These are phyloP conservation scores for Sphaerostilbella broomeana DNA, from an alignment of 2,329 filamentous ascomycete species.

Conservation along the genomic window DNA sequence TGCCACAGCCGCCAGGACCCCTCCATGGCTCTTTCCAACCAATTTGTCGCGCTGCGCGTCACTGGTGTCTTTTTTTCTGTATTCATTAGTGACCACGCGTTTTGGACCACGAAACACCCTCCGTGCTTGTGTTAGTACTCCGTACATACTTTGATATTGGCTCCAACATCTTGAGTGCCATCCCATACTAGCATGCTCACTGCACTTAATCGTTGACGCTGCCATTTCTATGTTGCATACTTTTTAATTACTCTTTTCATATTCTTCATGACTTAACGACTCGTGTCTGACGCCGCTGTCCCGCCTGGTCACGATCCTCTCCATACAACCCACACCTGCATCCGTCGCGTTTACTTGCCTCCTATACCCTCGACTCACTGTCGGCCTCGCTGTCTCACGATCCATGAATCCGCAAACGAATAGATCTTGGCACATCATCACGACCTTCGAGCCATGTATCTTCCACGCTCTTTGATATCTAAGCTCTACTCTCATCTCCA, in stretches of 20 bases:
- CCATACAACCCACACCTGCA: slow-evolving; percentile 1
- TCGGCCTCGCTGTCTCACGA: slow-evolving; percentile 10
- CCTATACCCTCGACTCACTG: slow-evolving; percentile 2
- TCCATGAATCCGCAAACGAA: slow-evolving; percentile 21
- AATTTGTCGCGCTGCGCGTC: slow-evolving; percentile 13
- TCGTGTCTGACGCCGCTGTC: slow-evolving; percentile 9
- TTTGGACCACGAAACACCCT: slow-evolving; percentile 10
- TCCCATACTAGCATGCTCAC: neutral
- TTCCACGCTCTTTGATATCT: slow-evolving; percentile 80
- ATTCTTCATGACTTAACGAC: slow-evolving; percentile 7
- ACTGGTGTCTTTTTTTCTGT: slow-evolving; percentile 6
- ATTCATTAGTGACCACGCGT: slow-evolving; percentile 9
- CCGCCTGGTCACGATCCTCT: slow-evolving; percentile 6
- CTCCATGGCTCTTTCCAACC: slow-evolving; percentile 12
- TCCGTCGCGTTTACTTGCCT: slow-evolving; percentile 8
- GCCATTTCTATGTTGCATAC: slow-evolving; percentile 12
- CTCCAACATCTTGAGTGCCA: slow-evolving; percentile 1
- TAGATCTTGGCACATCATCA: slow-evolving; percentile 24
- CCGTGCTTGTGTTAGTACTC: no score
- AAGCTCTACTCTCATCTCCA: slow-evolving; percentile 89
- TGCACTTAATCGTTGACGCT: slow-evolving; percentile 4
- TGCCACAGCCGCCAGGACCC: slow-evolving; percentile 3
- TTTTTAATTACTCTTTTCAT: slow-evolving; percentile 1
- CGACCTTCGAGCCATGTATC: slow-evolving; percentile 64
- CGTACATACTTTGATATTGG: slow-evolving; percentile 6